phyloP scores from a whole-genome alignment of 768 basidiomycete species.

The Russula sp. region DNA sequence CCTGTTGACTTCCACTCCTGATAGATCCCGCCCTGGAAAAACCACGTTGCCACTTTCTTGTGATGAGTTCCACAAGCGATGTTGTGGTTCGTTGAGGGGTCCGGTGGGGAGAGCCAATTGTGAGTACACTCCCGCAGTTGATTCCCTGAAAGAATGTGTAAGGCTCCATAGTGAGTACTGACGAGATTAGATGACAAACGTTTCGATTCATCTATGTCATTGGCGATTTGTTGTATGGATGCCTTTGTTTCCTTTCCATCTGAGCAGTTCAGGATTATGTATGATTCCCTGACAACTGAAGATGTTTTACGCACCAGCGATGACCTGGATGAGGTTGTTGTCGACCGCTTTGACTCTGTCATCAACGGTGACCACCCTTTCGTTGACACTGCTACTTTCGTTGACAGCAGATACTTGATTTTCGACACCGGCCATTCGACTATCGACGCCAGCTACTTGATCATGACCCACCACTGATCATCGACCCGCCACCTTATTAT shows the following conservation, averaged over 20 bases:
- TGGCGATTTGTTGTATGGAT: neutral
- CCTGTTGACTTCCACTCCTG: neutral
- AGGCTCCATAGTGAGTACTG: neutral
- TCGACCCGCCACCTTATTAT: neutral
- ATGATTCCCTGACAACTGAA: neutral
- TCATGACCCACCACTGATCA: too few species aligned
- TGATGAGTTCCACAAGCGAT: neutral
- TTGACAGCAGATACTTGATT: too few species aligned
- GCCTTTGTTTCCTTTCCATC: too few species aligned
- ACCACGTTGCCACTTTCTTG: neutral
- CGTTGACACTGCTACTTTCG: too few species aligned
- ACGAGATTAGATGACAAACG: neutral
- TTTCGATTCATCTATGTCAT: neutral
- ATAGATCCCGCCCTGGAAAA: neutral
- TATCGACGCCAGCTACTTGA: too few species aligned
- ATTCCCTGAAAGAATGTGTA: neutral
- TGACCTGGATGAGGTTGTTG: neutral
- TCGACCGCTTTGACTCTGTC: neutral
- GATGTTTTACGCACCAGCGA: neutral
- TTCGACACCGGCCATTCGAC: too few species aligned
- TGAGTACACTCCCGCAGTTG: neutral
- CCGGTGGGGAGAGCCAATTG: conserved; percentile 16
- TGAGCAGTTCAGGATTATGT: neutral
- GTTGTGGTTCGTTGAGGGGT: conserved; percentile 13
- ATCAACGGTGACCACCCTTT: too few species aligned